Evolutionary conservation across 2,329 filamentous ascomycete species (phyloP).

Genomic region (Colletotrichum scovillei): DNA sequence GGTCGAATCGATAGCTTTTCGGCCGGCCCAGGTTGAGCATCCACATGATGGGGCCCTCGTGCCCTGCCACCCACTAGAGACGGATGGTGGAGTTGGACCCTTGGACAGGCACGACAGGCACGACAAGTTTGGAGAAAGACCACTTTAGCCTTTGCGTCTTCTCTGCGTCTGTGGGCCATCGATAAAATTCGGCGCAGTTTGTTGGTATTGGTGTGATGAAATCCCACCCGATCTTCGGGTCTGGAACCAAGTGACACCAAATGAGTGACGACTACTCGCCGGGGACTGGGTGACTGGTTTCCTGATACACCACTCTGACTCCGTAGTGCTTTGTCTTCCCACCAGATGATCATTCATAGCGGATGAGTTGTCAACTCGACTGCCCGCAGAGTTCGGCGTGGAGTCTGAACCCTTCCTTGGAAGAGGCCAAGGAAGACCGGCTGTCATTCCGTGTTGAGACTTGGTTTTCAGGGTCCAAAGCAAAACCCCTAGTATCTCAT

Average conservation of each 20-base stretch:
- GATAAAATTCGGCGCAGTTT: constrained; percentile 16
- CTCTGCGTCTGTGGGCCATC: constrained; percentile 13
- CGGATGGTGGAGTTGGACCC: constrained; percentile 31
- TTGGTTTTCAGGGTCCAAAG: constrained; percentile 26
- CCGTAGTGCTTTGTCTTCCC: not conserved
- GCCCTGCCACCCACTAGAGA: constrained; percentile 22
- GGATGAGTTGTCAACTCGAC: constrained; percentile 27
- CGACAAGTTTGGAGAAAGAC: not conserved
- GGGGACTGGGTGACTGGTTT: not conserved
- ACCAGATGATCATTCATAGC: constrained; percentile 7
- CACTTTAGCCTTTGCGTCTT: constrained; percentile 13
- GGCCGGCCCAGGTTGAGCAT: constrained; percentile 17
- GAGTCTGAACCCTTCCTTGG: constrained; percentile 10
- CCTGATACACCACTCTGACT: not conserved
- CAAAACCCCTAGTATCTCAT: constrained; percentile 2
- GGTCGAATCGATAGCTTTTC: constrained; percentile 5
- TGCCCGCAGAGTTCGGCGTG: not conserved
- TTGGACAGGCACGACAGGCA: constrained; percentile 17
- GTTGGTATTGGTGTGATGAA: constrained; percentile 3
- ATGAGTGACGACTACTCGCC: constrained; percentile 1
- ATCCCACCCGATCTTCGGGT: not conserved
- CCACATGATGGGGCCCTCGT: constrained; percentile 16
- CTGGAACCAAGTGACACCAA: constrained; percentile 4
- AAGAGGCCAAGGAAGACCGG: not conserved
- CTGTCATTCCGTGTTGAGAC: constrained; percentile 24